Percentiles rank a stretch among this genome's conserved stretches.
These are phyloP conservation scores for Pseudotsuga menziesii DNA, from an alignment of 75 land plant species.

Conservation along the genomic window DNA sequence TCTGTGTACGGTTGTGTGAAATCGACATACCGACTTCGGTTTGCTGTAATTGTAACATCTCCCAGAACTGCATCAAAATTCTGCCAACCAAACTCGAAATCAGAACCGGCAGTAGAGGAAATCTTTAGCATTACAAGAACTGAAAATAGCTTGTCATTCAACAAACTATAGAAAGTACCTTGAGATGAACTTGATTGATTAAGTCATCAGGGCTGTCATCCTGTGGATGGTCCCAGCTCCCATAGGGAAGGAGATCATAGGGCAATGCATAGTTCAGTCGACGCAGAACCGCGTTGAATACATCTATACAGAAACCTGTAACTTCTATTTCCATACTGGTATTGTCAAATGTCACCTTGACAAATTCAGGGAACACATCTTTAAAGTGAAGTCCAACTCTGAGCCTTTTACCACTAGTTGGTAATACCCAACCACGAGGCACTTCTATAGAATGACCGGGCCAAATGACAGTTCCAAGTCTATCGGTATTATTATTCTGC, in stretches of 20 bases:
- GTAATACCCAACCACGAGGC: slow-evolving; percentile 29
- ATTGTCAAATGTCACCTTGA: not conserved
- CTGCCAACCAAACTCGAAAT: slow-evolving; percentile 13
- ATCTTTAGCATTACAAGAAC: not conserved
- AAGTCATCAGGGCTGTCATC: slow-evolving; percentile 5
- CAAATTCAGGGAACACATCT: slow-evolving; percentile 28
- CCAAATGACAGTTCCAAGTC: slow-evolving; percentile 25
- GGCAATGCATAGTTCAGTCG: slow-evolving; percentile 23
- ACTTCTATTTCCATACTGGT: too few relatives aligned
- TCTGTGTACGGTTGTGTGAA: slow-evolving; percentile 59
- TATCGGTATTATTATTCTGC: not conserved
- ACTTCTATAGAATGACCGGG: slow-evolving; percentile 17
- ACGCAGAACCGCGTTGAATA: slow-evolving; percentile 20
- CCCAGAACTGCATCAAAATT: slow-evolving; percentile 55
- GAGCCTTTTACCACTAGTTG: slow-evolving; percentile 21
- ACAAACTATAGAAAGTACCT: slow-evolving; percentile 7
- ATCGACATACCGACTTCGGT: slow-evolving; percentile 36
- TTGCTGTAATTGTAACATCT: slow-evolving; percentile 41
- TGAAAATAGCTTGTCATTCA: not conserved
- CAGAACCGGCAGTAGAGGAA: not conserved
- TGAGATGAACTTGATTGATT: slow-evolving; percentile 2
- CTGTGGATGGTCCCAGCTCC: too few relatives aligned
- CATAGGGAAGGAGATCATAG: slow-evolving; percentile 9
- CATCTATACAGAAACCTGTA: slow-evolving; percentile 28
- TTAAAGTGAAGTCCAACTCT: slow-evolving; percentile 30